Evolutionary conservation across 108 stramenopile species (phyloP), one percentile per base, ranked within the genome.

Genomic region (Bacterosira constricta): DNA sequence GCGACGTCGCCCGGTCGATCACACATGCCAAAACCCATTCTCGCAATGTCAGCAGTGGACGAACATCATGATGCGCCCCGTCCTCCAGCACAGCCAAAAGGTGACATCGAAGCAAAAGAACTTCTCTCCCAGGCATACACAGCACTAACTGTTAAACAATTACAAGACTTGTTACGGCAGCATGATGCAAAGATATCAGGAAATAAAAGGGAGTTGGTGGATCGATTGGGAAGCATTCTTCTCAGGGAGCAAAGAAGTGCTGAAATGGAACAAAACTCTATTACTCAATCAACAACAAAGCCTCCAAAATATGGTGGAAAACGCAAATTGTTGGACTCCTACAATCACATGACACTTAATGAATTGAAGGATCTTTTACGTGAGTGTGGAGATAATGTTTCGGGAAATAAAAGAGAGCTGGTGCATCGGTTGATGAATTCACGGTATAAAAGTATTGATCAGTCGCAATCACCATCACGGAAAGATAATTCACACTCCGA

Each of bases 301-400:
- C n/a, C n/a, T n/a, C n/a, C n/a, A n/a, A 12, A 9, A 11, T n/a
- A 42, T 12, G 41, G 17, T 4, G 10, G 1, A 42, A 42, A n/a
- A 42, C 41, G 41, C 12, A 42, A 42, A n/a, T n/a, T 1, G 17
- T 7, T n/a, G 0, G 35, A 37, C 6, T 23, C 30, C n/a, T 56
- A 44, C 30, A 44, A 41, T 20, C 13, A 21, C 20, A 20, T 63
- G 60, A 62, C 60, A 3, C 27, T 71, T 26, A 57, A 57, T 21
- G 63, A 73, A 42, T 64, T 73, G 42, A 73, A 32, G 30, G 51
- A 57, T 25, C 20, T 42, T 8, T 32, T 57, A n/a, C 70, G 61
- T 18, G 0, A 27, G 8, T 20, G 59, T 25, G 59, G 49, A 15
- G 37, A 13, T 11, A 51, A 71, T 9, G 60, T 63, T 4, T 64